Evolutionary conservation across 805 yeast species (phyloP).

Genomic region (Pichia nakasei): DNA sequence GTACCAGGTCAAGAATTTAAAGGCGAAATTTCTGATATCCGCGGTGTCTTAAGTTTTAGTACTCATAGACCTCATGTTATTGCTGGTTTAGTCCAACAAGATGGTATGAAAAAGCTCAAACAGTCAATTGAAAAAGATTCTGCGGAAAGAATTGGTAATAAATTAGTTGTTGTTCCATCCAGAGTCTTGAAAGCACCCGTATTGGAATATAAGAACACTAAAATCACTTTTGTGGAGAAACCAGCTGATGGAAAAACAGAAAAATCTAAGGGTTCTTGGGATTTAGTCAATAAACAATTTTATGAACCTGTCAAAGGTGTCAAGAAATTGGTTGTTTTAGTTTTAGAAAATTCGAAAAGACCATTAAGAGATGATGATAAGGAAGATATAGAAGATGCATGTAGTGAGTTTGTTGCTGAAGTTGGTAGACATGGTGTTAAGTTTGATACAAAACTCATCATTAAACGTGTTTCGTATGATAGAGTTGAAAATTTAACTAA

Average conservation of each 20-base stretch:
- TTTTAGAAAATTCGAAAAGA: constrained; percentile 10
- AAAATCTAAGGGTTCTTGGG: constrained; percentile 19
- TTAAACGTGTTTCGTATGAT: constrained; percentile 8
- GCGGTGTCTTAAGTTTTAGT: constrained; percentile 23
- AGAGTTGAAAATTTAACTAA: constrained; percentile 9
- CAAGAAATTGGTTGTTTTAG: constrained; percentile 13
- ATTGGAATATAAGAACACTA: constrained; percentile 15
- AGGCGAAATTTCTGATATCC: constrained; percentile 22
- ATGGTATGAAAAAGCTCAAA: constrained; percentile 17
- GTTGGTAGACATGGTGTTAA: constrained; percentile 15
- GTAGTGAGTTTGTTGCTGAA: constrained; percentile 13
- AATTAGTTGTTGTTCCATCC: constrained; percentile 22
- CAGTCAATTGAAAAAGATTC: constrained; percentile 6
- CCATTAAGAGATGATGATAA: constrained; percentile 13
- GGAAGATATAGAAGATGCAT: constrained; percentile 11
- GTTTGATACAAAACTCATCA: constrained; percentile 8
- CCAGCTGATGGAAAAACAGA: constrained; percentile 18
- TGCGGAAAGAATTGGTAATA: constrained; percentile 15
- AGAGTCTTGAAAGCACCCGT: constrained; percentile 20
- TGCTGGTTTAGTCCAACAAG: constrained; percentile 22
- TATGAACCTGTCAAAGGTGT: constrained; percentile 12
- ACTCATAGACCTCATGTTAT: constrained; percentile 23
- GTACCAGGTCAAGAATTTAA: constrained; percentile 23
- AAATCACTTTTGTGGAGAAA: constrained; percentile 14
- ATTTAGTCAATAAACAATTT: constrained; percentile 14